phyloP scores from a whole-genome alignment of 179 eudicot species.

The Camellia oleifera region DNA sequence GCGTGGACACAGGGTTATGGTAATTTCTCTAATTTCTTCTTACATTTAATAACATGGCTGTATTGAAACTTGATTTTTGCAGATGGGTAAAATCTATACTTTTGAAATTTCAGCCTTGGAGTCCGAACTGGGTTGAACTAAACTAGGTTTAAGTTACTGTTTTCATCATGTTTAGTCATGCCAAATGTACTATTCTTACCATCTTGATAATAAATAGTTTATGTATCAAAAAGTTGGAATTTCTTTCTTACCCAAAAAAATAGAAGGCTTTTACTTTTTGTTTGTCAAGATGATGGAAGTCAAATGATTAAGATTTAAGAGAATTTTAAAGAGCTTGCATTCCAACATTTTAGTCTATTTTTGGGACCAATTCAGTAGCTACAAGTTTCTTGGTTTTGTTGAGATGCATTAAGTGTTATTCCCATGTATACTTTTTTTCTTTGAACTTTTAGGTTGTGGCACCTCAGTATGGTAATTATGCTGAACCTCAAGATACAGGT shows the following conservation, averaged over 20 bases:
- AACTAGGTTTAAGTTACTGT: not conserved
- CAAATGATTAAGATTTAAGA: not conserved
- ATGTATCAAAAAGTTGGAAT: not conserved
- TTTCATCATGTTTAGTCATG: not conserved
- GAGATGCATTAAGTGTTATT: not conserved
- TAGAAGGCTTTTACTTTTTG: not conserved
- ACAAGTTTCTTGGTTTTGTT: slow-evolving; percentile 6
- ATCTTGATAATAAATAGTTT: not conserved
- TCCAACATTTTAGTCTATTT: not conserved
- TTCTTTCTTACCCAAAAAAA: not conserved
- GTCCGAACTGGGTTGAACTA: not conserved
- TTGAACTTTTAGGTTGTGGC: slow-evolving; percentile 58
- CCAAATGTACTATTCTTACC: not conserved
- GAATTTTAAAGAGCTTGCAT: not conserved
- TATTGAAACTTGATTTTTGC: not conserved
- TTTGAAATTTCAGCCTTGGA: not conserved
- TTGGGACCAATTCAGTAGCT: not conserved
- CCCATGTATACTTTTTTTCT: not conserved
- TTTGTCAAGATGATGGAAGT: not conserved
- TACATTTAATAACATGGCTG: slow-evolving; percentile 2
- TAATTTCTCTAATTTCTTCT: slow-evolving; percentile 29
- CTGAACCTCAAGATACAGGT: slow-evolving; percentile 67
- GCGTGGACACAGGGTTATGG: slow-evolving; percentile 99
- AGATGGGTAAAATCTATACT: not conserved
- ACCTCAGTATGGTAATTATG: slow-evolving; percentile 83